Evolutionary conservation across 2,329 filamentous ascomycete species (phyloP), one percentile per base, ranked within the genome.

Genomic region (Rutstroemia sydowiana): DNA sequence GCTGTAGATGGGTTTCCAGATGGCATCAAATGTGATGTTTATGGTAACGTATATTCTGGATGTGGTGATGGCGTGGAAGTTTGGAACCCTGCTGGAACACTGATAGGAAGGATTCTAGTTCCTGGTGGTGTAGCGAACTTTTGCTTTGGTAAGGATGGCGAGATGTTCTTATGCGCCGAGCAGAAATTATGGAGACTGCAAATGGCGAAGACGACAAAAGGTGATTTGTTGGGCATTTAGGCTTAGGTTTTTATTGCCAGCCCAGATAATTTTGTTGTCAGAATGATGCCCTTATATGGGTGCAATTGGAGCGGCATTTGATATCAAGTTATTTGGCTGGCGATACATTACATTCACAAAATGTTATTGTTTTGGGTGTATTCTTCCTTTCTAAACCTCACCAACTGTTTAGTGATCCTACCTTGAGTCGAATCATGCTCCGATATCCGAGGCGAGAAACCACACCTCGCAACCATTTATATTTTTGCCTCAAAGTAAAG

Each of bases 51-150:
- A 1, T 81, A 78, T 64, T 70, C 72, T 23, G 76, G 74, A 0
- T 77, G 75, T 54, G 75, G 74, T 0, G 77, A 80, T 59, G 77
- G 77, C 0, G 66, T 81, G 18, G 71, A 78, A 53, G 70, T 81
- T 8, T 82, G 76, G 75, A 72, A 69, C 51, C 62, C 70, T 0
- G 69, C 69, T 0, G 78, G 77, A 1, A 69, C 61, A 3, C 59
- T 77, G 16, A 72, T 85, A 58, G 69, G 74, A 3, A 85, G 84
- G 46, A 69, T 62, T 1, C 67, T 54, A 32, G 58, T 63, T 8
- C 45, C 50, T 9, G 58, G 58, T 1, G 59, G 61, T 1, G 51
- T 46, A n/a, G 63, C 62, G 1, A 65, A 65, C 41, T 64, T 65
- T 39, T 61, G 61, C 36, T 65, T 65, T 51, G 63, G 63, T 11